phyloP scores from a whole-genome alignment of 805 yeast genomes.

The Candida insectorum region DNA sequence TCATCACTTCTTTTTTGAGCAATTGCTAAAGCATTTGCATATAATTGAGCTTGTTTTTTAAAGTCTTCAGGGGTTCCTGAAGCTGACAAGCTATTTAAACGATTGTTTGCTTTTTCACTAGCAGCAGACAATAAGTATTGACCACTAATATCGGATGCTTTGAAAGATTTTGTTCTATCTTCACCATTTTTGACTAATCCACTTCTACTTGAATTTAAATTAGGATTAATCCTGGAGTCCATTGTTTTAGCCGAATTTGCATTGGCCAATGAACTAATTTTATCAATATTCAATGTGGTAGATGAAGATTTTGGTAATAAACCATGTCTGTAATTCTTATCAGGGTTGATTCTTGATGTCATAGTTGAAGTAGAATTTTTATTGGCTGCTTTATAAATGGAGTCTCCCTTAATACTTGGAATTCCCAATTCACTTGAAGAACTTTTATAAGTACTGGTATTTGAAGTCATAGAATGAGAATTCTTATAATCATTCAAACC shows the following conservation, averaged over 20 bases:
- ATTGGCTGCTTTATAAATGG: slow-evolving; percentile 31
- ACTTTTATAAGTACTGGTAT: slow-evolving; percentile 13
- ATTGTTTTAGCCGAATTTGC: slow-evolving; percentile 37
- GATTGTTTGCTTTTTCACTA: slow-evolving; percentile 42
- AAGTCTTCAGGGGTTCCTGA: slow-evolving; percentile 25
- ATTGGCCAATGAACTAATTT: slow-evolving; percentile 33
- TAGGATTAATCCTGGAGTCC: slow-evolving; percentile 41
- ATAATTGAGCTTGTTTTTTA: slow-evolving; percentile 50
- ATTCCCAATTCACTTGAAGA: slow-evolving; percentile 24
- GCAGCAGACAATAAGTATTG: slow-evolving; percentile 49
- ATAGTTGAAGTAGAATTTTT: slow-evolving; percentile 42
- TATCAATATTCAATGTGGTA: slow-evolving; percentile 28
- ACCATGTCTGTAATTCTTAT: slow-evolving; percentile 31
- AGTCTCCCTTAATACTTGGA: slow-evolving; percentile 26
- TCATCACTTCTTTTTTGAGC: slow-evolving; percentile 69
- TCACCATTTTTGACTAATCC: slow-evolving; percentile 37
- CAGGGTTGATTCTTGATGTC: slow-evolving; percentile 45
- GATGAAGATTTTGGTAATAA: slow-evolving; percentile 24
- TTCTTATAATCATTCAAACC: slow-evolving; percentile 13
- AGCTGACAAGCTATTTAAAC: slow-evolving; percentile 29
- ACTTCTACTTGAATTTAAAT: slow-evolving; percentile 34
- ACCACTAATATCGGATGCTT: slow-evolving; percentile 44
- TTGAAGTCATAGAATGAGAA: slow-evolving; percentile 12
- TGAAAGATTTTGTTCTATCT: slow-evolving; percentile 29
- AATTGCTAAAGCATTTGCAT: slow-evolving; percentile 69